Percentiles rank a stretch among this genome's conserved stretches.
Evolutionary conservation across 805 yeast species (phyloP).

Genomic region (Sugiyamaella chiloensis): DNA sequence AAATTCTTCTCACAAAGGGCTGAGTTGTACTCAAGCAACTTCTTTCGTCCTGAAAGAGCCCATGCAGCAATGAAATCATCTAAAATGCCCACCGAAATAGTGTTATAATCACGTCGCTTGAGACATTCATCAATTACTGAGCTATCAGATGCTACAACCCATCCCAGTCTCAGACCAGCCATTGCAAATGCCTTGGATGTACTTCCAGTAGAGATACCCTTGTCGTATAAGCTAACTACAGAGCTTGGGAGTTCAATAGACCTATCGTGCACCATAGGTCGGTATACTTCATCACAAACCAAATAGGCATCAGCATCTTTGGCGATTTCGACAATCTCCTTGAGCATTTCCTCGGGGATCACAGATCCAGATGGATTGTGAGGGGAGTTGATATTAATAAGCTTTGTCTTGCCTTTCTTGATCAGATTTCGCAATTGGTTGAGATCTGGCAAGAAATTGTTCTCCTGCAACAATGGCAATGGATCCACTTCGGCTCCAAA

Average conservation of each 20-base stretch:
- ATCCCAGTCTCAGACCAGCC: constrained; percentile 54
- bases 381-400: constrained; percentile 48
- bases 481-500: constrained; percentile 44
- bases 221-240: constrained; percentile 41
- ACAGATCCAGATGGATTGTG: constrained; percentile 48
- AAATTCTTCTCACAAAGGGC: constrained; percentile 41
- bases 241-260: constrained; percentile 38
- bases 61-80: constrained; percentile 48
- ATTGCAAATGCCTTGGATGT: constrained; percentile 53
- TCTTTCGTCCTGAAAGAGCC: constrained; percentile 38
- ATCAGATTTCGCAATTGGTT: constrained; percentile 33
- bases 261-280: constrained; percentile 45
- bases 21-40: constrained; percentile 41
- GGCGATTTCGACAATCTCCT: constrained; percentile 41
- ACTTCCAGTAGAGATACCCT: constrained; percentile 47
- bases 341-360: constrained; percentile 36
- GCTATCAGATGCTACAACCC: constrained; percentile 43
- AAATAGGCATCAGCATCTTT: constrained; percentile 34
- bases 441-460: constrained; percentile 40
- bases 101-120: constrained; percentile 48
- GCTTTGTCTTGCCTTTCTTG: constrained; percentile 38
- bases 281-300: constrained; percentile 52
- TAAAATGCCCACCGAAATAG: constrained; percentile 46
- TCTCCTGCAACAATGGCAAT: constrained; percentile 35
- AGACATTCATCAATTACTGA: constrained; percentile 34